These are phyloP conservation scores for Caryopteris hybrid DNA, from an alignment of 305 asterid genomes.

Conservation along the genomic window DNA sequence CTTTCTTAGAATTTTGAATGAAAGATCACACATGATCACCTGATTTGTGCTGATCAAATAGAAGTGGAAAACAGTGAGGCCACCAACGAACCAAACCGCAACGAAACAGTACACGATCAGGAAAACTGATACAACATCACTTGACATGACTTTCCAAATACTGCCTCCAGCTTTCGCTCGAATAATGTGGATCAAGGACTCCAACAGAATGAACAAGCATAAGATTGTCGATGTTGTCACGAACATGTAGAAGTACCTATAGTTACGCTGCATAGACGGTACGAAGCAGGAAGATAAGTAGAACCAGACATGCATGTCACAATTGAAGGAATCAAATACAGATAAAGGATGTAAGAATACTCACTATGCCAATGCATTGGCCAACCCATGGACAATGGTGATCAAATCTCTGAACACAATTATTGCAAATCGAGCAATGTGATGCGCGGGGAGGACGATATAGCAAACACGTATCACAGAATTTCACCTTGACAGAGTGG, in stretches of 20 bases:
- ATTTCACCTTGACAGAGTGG: conserved; percentile 61
- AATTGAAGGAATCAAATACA: no score
- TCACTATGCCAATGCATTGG: conserved; percentile 75
- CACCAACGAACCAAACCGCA: conserved; percentile 77
- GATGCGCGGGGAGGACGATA: conserved; percentile 85
- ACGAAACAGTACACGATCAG: conserved; percentile 60
- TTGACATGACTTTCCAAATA: conserved; percentile 38
- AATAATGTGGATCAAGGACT: conserved; percentile 46
- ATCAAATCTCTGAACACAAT: conserved; percentile 64
- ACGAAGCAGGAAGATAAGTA: no score
- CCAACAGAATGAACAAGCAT: conserved; percentile 48
- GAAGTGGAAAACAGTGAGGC: conserved; percentile 65
- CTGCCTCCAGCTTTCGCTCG: conserved; percentile 19
- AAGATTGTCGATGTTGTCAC: conserved; percentile 62
- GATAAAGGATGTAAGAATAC: conserved; percentile 23
- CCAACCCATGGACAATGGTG: conserved; percentile 88
- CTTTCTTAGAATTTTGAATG: no score
- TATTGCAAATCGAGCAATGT: conserved; percentile 45
- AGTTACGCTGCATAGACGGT: conserved; percentile 75
- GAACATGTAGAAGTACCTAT: conserved; percentile 68
- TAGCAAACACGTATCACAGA: conserved; percentile 62
- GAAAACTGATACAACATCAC: conserved; percentile 49
- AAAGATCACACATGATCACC: no score
- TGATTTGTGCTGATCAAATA: conserved; percentile 71
- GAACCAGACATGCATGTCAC: no score